A percentile compares a stretch with the other conserved stretches of the same genome.
Evolutionary conservation across 2,329 filamentous ascomycete species (phyloP).

Genomic region (Epichloe bromicola): DNA sequence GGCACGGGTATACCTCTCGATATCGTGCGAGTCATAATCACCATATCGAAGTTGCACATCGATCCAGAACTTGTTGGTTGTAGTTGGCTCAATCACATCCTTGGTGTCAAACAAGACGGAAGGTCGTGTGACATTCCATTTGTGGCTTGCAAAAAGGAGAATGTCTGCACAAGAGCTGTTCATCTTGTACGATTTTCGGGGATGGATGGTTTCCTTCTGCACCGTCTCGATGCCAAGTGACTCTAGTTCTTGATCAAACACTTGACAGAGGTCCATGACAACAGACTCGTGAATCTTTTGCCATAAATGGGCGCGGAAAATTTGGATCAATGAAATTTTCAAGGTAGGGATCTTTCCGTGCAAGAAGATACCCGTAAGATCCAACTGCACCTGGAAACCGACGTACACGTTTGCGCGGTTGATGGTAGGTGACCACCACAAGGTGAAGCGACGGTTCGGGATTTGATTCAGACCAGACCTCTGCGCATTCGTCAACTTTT

Average conservation of each 20-base stretch:
- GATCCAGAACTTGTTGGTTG: conserved; percentile 98
- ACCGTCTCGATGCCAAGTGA: conserved; percentile 93
- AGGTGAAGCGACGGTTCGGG: conserved; percentile 91
- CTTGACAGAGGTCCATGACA: conserved; percentile 97
- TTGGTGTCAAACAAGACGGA: conserved; percentile 93
- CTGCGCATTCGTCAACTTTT: conserved; percentile 96
- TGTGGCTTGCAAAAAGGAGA: conserved; percentile 82
- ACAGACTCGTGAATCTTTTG: conserved; percentile 99
- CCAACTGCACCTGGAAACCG: conserved; percentile 97
- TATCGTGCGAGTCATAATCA: conserved; percentile 98
- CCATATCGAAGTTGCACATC: conserved; percentile 94
- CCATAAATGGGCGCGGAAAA: conserved; percentile 99
- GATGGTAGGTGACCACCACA: conserved; percentile 95
- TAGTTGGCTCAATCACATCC: conserved; percentile 83
- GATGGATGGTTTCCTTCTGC: conserved; percentile 98
- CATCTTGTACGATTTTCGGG: conserved; percentile 99
- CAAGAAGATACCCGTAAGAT: conserved; percentile 95
- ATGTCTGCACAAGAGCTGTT: conserved; percentile 98
- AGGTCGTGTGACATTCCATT: conserved; percentile 94
- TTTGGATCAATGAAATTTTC: conserved; percentile 96
- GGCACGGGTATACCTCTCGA: conserved; percentile 91
- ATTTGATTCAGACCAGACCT: conserved; percentile 96
- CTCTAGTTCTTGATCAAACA: conserved; percentile 95
- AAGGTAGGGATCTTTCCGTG: conserved; percentile 97
- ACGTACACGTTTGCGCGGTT: conserved; percentile 96